Percentiles rank a stretch among this genome's conserved stretches.
phyloP scores from a whole-genome alignment of 2,329 filamentous ascomycete genomes.

The Talaromyces islandicus region DNA sequence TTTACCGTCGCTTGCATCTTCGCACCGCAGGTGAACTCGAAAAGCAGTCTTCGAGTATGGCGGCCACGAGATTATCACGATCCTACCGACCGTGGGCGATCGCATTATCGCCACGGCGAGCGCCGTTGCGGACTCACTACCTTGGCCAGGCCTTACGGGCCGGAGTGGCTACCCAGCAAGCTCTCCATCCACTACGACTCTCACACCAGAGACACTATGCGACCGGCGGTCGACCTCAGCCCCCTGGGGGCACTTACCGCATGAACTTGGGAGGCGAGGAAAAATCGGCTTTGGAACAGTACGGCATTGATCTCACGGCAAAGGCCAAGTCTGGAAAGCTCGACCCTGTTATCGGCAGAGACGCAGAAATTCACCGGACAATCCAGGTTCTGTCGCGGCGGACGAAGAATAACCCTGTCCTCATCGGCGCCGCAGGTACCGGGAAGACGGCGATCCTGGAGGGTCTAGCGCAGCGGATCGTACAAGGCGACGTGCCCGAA shows the following conservation, averaged over 20 bases:
- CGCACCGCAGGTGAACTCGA: not conserved
- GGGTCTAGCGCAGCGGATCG: slow-evolving; percentile 82
- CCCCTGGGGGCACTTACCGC: slow-evolving; percentile 84
- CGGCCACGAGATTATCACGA: slow-evolving; percentile 24
- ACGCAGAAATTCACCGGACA: slow-evolving; percentile 84
- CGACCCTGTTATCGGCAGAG: slow-evolving; percentile 91
- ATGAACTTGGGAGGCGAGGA: slow-evolving; percentile 79
- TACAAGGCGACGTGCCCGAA: slow-evolving; percentile 88
- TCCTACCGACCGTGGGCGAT: slow-evolving; percentile 22
- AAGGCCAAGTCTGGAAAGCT: slow-evolving; percentile 82
- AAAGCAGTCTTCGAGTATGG: slow-evolving; percentile 19
- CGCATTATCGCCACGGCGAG: slow-evolving; percentile 14
- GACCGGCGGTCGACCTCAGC: slow-evolving; percentile 60
- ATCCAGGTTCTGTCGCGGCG: slow-evolving; percentile 89
- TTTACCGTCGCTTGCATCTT: not conserved
- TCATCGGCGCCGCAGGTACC: slow-evolving; percentile 87
- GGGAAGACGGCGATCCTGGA: slow-evolving; percentile 93
- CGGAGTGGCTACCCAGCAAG: not conserved
- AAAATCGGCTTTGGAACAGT: slow-evolving; percentile 86
- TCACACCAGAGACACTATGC: slow-evolving; percentile 41
- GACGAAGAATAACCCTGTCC: slow-evolving; percentile 92
- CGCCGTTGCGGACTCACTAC: slow-evolving; percentile 16
- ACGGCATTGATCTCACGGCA: slow-evolving; percentile 81
- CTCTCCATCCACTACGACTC: slow-evolving; percentile 6
- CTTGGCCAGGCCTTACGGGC: slow-evolving; percentile 10